Conservation (phyloP, 148 eudicot species). For the Simmondsia chinensis region DNA sequence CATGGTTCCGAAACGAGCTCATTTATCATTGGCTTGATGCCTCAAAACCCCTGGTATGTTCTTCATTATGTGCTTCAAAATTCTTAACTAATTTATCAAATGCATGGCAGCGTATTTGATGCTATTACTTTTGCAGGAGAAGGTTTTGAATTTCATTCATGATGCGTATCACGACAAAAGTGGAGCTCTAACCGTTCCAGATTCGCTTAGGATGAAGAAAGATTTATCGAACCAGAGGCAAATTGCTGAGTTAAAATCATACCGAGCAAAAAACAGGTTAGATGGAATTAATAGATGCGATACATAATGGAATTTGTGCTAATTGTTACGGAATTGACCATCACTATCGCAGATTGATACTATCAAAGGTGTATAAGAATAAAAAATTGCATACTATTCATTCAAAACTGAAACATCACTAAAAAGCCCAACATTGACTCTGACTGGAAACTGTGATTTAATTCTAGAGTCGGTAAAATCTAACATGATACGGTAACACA, state of each 20-base stretch:
- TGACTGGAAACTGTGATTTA: too few species aligned
- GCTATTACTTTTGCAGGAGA: conserved; percentile 43
- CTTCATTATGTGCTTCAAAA: background rate
- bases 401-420: too few species aligned
- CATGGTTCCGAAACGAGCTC: conserved; percentile 90
- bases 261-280: conserved; percentile 76
- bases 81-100: background rate
- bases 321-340: too few species aligned
- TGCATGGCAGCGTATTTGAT: background rate
- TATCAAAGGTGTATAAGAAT: too few species aligned
- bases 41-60: conserved; percentile 81
- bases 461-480: too few species aligned
- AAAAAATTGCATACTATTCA: too few species aligned
- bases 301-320: too few species aligned
- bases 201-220: conserved; percentile 56
- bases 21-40: conserved; percentile 95
- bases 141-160: conserved; percentile 49
- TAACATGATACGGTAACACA: too few species aligned
- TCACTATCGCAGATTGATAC: too few species aligned
- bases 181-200: conserved; percentile 42
- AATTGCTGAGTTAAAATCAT: conserved; percentile 41
- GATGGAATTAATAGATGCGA: too few species aligned
- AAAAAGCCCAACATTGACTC: too few species aligned
- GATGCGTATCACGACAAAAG: conserved; percentile 52
- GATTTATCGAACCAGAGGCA: conserved; percentile 38